Evolutionary conservation across 192 early-diverging fungal genomes (phyloP).

Genomic region (Dispira parvispora): DNA sequence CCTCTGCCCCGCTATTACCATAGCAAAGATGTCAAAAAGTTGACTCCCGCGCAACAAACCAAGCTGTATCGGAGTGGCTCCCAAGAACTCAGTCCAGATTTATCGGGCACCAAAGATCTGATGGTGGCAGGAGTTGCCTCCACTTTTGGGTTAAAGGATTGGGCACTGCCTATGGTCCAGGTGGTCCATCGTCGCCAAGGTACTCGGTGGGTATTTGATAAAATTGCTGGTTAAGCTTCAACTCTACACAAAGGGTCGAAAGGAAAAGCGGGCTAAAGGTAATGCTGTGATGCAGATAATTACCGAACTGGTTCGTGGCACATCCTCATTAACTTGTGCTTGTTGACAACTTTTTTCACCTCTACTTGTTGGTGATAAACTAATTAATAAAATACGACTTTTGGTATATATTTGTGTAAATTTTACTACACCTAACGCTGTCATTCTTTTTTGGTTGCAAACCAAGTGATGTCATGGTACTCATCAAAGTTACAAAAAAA

Average conservation of each 20-base stretch:
- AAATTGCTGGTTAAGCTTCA: background rate
- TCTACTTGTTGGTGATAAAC: too few species aligned
- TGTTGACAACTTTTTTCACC: too few species aligned
- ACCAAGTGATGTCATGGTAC: too few species aligned
- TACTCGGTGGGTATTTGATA: slow-evolving; percentile 1
- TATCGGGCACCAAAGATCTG: background rate
- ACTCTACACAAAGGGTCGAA: slow-evolving; percentile 15
- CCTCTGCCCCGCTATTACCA: slow-evolving; percentile 48
- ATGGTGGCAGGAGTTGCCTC: background rate
- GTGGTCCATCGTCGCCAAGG: background rate
- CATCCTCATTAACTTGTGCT: too few species aligned
- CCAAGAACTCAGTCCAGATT: background rate
- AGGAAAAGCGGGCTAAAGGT: too few species aligned
- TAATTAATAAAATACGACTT: too few species aligned
- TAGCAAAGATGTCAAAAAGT: background rate
- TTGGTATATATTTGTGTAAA: too few species aligned
- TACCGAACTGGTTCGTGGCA: too few species aligned
- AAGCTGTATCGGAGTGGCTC: background rate
- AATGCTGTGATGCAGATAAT: too few species aligned
- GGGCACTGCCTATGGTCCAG: background rate
- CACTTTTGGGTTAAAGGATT: background rate
- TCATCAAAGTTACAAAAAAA: too few species aligned
- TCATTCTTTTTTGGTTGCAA: too few species aligned
- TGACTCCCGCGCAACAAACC: background rate
- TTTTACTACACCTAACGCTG: too few species aligned